Conservation (phyloP, 768 basidiomycete genomes). For the Tulasnella sp. region DNA sequence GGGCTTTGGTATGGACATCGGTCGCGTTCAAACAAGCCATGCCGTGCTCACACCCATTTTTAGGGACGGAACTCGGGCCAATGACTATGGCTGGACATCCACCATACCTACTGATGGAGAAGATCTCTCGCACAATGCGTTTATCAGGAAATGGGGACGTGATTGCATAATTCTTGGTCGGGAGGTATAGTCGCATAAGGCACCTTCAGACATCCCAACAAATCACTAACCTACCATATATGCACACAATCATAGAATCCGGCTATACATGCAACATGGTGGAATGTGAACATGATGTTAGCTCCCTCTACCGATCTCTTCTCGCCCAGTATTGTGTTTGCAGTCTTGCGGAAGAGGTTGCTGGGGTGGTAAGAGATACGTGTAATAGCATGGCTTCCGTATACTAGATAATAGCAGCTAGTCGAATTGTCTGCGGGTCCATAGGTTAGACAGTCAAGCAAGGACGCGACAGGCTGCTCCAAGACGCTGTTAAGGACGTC, state of each 20-base stretch:
- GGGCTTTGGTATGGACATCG: neutral
- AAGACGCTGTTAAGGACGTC: too few species aligned
- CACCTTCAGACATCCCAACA: too few species aligned
- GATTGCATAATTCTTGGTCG: neutral
- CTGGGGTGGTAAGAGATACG: neutral
- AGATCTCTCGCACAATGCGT: neutral
- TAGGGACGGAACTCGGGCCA: neutral
- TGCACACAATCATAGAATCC: neutral
- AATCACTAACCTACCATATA: neutral
- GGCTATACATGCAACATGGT: neutral
- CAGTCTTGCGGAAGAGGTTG: neutral
- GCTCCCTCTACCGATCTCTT: constrained; percentile 7
- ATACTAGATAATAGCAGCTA: neutral
- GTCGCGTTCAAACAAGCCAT: neutral
- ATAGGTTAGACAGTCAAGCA: neutral
- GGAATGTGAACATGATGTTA: neutral
- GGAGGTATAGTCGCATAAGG: neutral
- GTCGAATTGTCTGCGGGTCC: neutral
- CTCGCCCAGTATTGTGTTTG: neutral
- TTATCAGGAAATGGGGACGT: neutral
- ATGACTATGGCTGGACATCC: neutral
- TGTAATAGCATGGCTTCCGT: neutral
- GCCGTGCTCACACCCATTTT: neutral
- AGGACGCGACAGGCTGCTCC: too few species aligned
- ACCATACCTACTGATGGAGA: constrained; percentile 3